Base-by-base conservation (phyloP, 495 filamentous ascomycete genomes). In the Thermothielavioides terrestris region DNA sequence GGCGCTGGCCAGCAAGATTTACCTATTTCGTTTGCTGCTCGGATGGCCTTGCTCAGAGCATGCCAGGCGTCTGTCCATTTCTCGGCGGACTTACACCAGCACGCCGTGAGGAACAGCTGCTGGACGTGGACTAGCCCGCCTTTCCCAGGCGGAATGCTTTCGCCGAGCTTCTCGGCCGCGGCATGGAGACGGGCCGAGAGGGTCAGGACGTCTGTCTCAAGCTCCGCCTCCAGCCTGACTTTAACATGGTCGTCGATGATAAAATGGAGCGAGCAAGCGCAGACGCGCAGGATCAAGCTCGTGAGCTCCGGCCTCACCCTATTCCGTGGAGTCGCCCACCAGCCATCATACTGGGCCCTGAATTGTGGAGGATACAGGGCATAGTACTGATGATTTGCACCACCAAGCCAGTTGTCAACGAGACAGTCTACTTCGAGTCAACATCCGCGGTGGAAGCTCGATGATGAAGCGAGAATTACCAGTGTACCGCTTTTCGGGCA, bases 21-120 rank as follows among this genome's bases (percentile, higher is more conserved):
- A 72, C 74, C 75, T 45, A 75, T 65, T 49, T 79, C 76, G 49
- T 76, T 74, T 0, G 73, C 76, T 25, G 74, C 74, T 9, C 70
- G 68, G 40, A 77, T 73, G 14, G 69, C 66, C 39, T 57, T 52
- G 34, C 67, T 58, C 28, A 79, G 46, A 11, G 67, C 60, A 59
- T 78, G 75, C 75, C 77, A 77, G 1, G 72, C 68, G 37, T 77
- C 74, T 4, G 71, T 67, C 56, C 76, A 77, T n/a, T 67, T 57
- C 37, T 69, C 69, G 39, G 75, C 73, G 12, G 70, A 71, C 59
- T 80, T 79, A 54, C 62, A 73, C 73, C 73, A 80, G 35, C 66
- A 66, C 4, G 67, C 68, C n/a, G 66, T 73, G 2, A 77, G 58
- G 50, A 78, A 75, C 11, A 75, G 55, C 54, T 77, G 74, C 56